Evolutionary conservation across 768 basidiomycete species (phyloP), one percentile per base, ranked within the genome.

Genomic region (Xerocomus spinulosus): DNA sequence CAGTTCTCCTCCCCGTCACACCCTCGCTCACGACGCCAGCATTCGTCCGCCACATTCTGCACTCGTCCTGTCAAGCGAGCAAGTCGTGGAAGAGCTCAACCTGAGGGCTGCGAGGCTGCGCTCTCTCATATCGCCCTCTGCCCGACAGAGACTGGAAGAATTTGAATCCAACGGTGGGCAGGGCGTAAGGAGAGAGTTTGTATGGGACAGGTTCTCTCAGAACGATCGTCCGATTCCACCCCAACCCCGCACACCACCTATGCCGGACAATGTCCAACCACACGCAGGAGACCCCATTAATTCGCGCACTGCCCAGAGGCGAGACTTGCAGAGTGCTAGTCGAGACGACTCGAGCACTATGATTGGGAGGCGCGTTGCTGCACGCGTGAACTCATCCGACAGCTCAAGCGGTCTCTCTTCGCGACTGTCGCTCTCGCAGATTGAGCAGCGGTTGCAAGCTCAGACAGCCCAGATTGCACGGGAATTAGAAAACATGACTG

Each of bases 331-430:
- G 32, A 58, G 45, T 20, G 20, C 42, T 28, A 48, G 43, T 35
- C 51, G 48, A 6, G 66, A 70, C n/a, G 66, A 68, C 9, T 51
- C 68, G 14, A 64, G 53, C 9, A 68, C 66, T 4, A 61, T 67
- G 63, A 68, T 70, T 15, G 66, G 66, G 29, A 60, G 68, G 23
- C 66, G 65, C 32, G 66, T 68, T 35, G 62, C 67, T 3, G 68
- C 68, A 3, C 66, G 66, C 45, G 45, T 56, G 17, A 55, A 49
- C 25, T 49, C 55, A 30, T 42, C 62, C 28, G 55, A 64, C 5
- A 30, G 43, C n/a, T 62, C 53, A 1, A 35, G 42, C 15, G 50
- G 50, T 26, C 54, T 55, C 40, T 56, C 48, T 24, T 50, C 57
- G 12, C 52, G 61, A 33, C 45, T 57, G 6, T 48, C 63, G 35